Evolutionary conservation across 108 stramenopile species (phyloP).

Genomic region (Fragilaria radians): DNA sequence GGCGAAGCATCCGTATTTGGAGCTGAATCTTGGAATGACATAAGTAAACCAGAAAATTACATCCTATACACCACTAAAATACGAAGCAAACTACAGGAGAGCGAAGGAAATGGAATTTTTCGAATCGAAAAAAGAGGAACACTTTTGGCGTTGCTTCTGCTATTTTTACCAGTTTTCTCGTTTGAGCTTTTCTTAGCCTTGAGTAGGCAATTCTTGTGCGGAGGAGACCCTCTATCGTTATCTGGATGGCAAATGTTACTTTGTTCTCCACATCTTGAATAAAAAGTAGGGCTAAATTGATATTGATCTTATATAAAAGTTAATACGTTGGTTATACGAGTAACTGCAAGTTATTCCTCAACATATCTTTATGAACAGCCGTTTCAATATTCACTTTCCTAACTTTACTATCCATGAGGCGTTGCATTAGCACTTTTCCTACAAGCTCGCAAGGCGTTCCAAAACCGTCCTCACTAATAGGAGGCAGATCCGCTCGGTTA

Average conservation of each 20-base stretch:
- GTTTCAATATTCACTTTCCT: conserved; percentile 9
- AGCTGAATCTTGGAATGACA: conserved; percentile 53
- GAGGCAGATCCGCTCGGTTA: conserved; percentile 20
- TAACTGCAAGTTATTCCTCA: background rate
- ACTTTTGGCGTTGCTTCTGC: conserved; percentile 33
- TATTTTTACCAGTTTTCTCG: conserved; percentile 76
- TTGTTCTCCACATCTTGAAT: conserved; percentile 5
- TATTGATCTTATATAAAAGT: background rate
- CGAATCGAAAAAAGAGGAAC: conserved; percentile 36
- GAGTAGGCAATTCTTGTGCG: conserved; percentile 61
- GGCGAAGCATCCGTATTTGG: no score
- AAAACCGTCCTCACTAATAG: conserved; percentile 34
- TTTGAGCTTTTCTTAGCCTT: conserved; percentile 70
- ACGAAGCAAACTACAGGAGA: conserved; percentile 10
- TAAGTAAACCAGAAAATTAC: conserved; percentile 66
- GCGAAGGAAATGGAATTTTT: background rate
- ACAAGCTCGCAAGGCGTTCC: conserved; percentile 40
- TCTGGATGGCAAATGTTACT: conserved; percentile 3
- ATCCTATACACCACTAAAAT: conserved; percentile 50
- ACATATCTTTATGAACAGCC: background rate
- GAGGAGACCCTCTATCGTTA: conserved; percentile 6
- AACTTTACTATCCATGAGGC: conserved; percentile 19
- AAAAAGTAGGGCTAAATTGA: background rate
- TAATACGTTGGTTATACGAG: background rate
- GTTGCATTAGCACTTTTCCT: conserved; percentile 18